phyloP scores from a whole-genome alignment of 2,329 filamentous ascomycete genomes.

The Coleophoma eucalyptorum region DNA sequence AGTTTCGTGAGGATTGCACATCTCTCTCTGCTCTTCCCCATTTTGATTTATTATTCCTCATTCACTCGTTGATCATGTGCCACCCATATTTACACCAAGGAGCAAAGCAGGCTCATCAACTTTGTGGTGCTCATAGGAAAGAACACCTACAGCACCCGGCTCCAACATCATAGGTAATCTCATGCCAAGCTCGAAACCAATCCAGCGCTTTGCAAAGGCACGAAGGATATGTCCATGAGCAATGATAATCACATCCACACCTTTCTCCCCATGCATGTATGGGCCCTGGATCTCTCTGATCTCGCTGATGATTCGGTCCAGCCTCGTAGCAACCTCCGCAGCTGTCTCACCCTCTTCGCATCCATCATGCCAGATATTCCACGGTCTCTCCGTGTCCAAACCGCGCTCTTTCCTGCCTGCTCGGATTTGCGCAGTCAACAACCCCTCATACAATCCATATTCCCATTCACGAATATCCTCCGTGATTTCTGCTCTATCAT shows the following conservation, averaged over 20 bases:
- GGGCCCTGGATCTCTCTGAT: conserved; percentile 43
- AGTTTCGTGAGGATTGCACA: background rate
- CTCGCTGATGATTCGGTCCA: conserved; percentile 45
- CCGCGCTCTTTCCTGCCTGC: conserved; percentile 32
- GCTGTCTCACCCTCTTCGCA: conserved; percentile 46
- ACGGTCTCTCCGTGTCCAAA: conserved; percentile 37
- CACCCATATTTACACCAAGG: conserved; percentile 29
- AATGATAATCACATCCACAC: conserved; percentile 45
- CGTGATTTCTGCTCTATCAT: conserved; percentile 28
- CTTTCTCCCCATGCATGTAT: conserved; percentile 35
- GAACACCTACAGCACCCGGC: conserved; percentile 32
- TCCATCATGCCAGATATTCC: conserved; percentile 50
- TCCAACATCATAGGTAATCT: conserved; percentile 32
- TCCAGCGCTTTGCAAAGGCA: conserved; percentile 52
- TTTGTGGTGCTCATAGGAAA: conserved; percentile 32
- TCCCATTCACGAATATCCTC: conserved; percentile 46
- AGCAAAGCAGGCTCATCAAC: conserved; percentile 32
- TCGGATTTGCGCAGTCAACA: conserved; percentile 39
- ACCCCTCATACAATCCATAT: conserved; percentile 46
- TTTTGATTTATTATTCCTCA: background rate
- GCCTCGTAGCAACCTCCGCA: conserved; percentile 39
- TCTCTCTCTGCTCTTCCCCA: too few relatives aligned
- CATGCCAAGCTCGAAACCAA: conserved; percentile 35
- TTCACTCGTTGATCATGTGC: background rate
- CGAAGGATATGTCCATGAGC: conserved; percentile 46